A percentile compares a stretch with the other conserved stretches of the same genome.
Evolutionary conservation across 176 grass and related monocot genomes (phyloP).

Genomic region (Carex littledalei): DNA sequence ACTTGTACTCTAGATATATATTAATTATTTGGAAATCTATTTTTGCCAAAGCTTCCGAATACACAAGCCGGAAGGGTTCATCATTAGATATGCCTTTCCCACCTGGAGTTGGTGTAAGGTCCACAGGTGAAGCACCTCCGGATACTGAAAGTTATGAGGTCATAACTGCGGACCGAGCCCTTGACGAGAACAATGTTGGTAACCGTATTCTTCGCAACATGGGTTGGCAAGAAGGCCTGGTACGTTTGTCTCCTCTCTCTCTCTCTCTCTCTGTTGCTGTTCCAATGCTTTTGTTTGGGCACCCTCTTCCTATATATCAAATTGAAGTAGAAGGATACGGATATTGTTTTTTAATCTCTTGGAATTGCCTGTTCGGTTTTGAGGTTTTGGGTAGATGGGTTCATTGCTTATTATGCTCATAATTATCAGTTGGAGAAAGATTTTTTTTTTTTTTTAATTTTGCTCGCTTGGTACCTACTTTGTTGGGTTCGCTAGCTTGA

Average conservation of each 20-base stretch:
- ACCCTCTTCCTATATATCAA: not conserved
- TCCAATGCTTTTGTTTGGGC: not conserved
- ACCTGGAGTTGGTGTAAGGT: conserved; percentile 78
- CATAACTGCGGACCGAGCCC: conserved; percentile 73
- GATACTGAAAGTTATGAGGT: conserved; percentile 78
- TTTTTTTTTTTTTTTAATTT: not conserved
- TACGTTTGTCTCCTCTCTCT: not conserved
- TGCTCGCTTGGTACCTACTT: not conserved
- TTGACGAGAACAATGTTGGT: conserved; percentile 94
- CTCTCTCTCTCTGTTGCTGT: not conserved
- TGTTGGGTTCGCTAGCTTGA: not conserved
- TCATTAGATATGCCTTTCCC: conserved; percentile 94
- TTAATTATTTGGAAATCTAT: conserved; percentile 76
- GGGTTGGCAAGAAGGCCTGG: conserved; percentile 24
- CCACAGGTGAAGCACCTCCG: conserved; percentile 48
- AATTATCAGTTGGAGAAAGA: not conserved
- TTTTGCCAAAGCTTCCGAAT: conserved; percentile 78
- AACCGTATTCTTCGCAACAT: conserved; percentile 80
- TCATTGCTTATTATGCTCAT: not conserved
- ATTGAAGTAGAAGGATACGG: not conserved
- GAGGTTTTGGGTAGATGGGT: not conserved
- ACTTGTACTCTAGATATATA: conserved; percentile 27
- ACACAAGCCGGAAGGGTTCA: conserved; percentile 64
- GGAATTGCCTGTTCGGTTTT: not conserved
- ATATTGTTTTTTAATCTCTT: not conserved